Conservation (phyloP, 2,329 filamentous ascomycete species). For the Arthrobotrys pseudoclavata region DNA sequence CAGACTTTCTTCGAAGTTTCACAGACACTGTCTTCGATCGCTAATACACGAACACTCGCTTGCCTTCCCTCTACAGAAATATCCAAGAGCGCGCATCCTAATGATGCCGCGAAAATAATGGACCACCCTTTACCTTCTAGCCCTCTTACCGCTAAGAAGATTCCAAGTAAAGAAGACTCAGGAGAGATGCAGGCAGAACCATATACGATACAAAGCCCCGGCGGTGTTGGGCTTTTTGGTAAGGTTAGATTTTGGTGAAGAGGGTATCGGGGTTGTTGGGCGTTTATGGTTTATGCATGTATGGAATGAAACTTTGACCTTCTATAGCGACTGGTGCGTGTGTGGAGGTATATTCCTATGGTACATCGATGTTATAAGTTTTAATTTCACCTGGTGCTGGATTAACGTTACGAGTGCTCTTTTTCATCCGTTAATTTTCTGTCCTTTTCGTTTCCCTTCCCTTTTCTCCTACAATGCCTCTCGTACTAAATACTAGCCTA, state of each 20-base stretch:
- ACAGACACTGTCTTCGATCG: constrained; percentile 50
- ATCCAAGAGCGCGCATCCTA: constrained; percentile 48
- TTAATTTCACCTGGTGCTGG: neutral
- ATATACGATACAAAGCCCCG: constrained; percentile 38
- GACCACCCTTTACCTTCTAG: constrained; percentile 53
- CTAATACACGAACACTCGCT: constrained; percentile 52
- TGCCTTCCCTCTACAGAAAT: constrained; percentile 56
- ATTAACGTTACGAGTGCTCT: neutral
- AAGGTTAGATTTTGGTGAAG: constrained; percentile 54
- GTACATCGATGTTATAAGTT: neutral
- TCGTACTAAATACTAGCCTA: neutral
- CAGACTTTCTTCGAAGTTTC: constrained; percentile 15
- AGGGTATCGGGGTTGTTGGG: neutral
- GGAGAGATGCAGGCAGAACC: constrained; percentile 59
- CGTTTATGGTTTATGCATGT: constrained; percentile 1
- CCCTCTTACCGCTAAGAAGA: constrained; percentile 56
- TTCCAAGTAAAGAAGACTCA: constrained; percentile 57
- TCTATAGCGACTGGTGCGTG: neutral
- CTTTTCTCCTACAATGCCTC: neutral
- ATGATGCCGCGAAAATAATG: constrained; percentile 60
- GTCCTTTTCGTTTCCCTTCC: neutral
- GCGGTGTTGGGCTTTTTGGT: constrained; percentile 34
- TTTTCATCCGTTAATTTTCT: neutral
- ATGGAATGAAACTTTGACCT: neutral
- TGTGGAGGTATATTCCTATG: neutral